Base-by-base conservation (phyloP, 495 filamentous ascomycete species). In the Trichocladium antarcticum region DNA sequence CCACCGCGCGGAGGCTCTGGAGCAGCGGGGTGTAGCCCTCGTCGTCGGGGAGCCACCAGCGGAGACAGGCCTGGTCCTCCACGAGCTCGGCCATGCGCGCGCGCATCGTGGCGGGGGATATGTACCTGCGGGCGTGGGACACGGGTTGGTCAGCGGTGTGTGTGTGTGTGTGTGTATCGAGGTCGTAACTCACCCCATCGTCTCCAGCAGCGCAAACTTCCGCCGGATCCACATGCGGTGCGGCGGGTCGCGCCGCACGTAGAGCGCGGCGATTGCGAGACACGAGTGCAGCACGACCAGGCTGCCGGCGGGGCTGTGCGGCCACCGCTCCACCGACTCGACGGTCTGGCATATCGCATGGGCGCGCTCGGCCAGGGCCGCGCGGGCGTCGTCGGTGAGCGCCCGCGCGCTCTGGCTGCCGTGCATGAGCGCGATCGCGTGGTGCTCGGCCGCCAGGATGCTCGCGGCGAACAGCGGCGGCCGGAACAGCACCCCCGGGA, bases 31-130 rank as follows among this genome's bases (percentile, higher is more conserved):
- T 76, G 55, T 80, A 83, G 17, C 77, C 80, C 69, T 88, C 84
- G 57, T 88, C 79, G 58, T 89, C 79, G 2, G 88, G 85, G 19
- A 93, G 76, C 88, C 88, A 95, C 87, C 87, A 94, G 32, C 82
- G 74, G 44, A 76, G 72, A 49, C 86, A 72, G 42, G 80, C 81
- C 9, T 78, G 75, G 29, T 82, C 70, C 53, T 74, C 68, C 74
- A 87, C 94, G 28, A 84, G 60, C 24, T 80, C 76, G 12, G 84
- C 77, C 71, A 98, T 81, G 43, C 75, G 77, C 20, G 68, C 64
- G 56, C 90, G 85, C 64, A 89, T 82, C 36, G 76, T 80, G 24
- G 76, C 65, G 7, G 89, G 82, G 51, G 82, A 87, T 21, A 93
- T 82, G 63, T 93, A 95, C 37, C 90, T 96, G 57, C 39, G 6